These are phyloP conservation scores for Penicillium rolfsii DNA, from an alignment of 2,329 filamentous ascomycete species.

Conservation along the genomic window DNA sequence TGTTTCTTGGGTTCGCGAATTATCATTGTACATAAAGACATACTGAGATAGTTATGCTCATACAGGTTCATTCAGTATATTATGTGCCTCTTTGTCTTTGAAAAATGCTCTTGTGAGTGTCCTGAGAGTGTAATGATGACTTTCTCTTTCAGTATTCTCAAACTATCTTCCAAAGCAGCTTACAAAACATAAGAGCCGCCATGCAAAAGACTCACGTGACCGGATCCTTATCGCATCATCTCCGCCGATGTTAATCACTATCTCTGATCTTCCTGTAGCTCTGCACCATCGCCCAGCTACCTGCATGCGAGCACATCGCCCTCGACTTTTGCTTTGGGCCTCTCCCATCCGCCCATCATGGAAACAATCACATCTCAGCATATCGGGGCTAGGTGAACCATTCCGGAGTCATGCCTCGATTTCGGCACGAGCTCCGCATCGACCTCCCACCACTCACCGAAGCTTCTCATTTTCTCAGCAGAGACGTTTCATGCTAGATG, in stretches of 20 bases:
- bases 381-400: constrained; percentile 14
- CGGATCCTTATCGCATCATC: not conserved
- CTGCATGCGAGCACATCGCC: constrained; percentile 37
- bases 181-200: not conserved
- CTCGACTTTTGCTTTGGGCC: constrained; percentile 32
- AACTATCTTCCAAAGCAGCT: too few species aligned
- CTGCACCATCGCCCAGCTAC: not conserved
- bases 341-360: constrained; percentile 31
- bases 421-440: constrained; percentile 8
- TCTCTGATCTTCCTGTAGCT: not conserved
- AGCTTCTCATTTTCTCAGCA: constrained; percentile 29
- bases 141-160: too few species aligned
- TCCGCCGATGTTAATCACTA: not conserved
- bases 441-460: constrained; percentile 14
- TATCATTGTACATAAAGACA: not conserved
- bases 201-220: not conserved
- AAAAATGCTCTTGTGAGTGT: not conserved
- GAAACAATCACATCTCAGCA: constrained; percentile 11
- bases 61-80: not conserved
- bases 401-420: constrained; percentile 18
- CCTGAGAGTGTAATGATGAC: not conserved
- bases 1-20: not conserved
- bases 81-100: not conserved
- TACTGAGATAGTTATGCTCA: not conserved
- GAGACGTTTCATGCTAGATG: constrained; percentile 28